Evolutionary conservation across 2,329 filamentous ascomycete genomes (phyloP).

Genomic region (Penicillium corylophilum): DNA sequence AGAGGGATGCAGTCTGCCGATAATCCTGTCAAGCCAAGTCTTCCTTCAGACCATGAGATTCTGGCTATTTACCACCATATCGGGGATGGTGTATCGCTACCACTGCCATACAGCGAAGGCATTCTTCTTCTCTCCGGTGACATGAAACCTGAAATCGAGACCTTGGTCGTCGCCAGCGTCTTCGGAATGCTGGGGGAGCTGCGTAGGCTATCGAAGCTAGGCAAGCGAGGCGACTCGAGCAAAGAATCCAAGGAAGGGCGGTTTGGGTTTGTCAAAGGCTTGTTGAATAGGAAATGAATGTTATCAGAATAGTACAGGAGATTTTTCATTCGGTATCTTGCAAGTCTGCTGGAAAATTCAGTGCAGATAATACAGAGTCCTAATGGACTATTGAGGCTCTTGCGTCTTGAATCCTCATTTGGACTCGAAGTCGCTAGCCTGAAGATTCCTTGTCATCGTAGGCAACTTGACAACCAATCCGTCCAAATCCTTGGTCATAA

Average conservation of each 20-base stretch:
- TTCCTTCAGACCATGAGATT: not conserved
- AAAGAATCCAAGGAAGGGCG: not conserved
- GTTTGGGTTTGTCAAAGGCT: not conserved
- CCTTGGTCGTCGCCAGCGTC: not conserved
- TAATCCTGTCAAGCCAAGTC: not conserved
- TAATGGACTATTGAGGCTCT: constrained; percentile 9
- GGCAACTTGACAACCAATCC: constrained; percentile 83
- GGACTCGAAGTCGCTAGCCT: constrained; percentile 81
- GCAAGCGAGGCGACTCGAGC: not conserved
- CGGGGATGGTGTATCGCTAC: not conserved
- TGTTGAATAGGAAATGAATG: not conserved
- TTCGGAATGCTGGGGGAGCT: constrained; percentile 1
- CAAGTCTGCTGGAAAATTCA: constrained; percentile 21
- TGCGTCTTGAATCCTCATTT: constrained; percentile 25
- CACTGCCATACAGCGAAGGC: not conserved
- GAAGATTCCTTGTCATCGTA: constrained; percentile 91
- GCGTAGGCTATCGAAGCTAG: not conserved
- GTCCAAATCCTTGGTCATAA: constrained; percentile 87
- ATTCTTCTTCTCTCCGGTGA: not conserved
- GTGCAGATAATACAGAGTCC: constrained; percentile 31
- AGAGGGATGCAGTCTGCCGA: constrained; percentile 43
- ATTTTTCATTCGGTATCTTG: constrained; percentile 26
- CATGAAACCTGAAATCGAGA: not conserved
- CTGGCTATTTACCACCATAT: constrained; percentile 1
- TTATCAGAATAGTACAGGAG: constrained; percentile 27